Evolutionary conservation across 139 green algal species (phyloP), one percentile per base, ranked within the genome.

Genomic region (Prasinococcaceae sp.): DNA sequence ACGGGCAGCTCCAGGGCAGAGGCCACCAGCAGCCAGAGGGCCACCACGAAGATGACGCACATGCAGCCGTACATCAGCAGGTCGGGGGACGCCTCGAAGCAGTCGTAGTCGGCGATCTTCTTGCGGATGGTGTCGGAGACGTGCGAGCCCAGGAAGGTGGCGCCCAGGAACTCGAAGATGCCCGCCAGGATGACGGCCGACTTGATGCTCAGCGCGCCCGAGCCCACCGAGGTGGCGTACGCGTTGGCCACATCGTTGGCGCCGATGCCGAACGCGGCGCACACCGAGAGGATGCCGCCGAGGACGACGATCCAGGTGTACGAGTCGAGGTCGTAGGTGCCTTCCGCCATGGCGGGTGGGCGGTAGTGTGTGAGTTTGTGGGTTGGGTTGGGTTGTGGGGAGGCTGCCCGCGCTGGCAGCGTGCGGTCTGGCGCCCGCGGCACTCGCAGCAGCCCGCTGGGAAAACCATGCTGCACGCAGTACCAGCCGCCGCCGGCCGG

Each of bases 1-100:
- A 84, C 77, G 3, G 82, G 66, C 25, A 79, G 55, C 37, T 68
- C 60, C 6, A 79, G 32, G 57, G 77, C 66, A 26, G 74, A 61
- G 35, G 68, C 65, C 28, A 75, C 1, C 1, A 53, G 24, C 20
- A 58, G 24, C 39, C 27, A 50, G 30, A 68, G 30, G 14, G 42
- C 39, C 9, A 16, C 25, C 12, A 50, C 42, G 49, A 57, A 53
- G 16, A 50, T 24, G 23, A 68, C 44, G 41, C 50, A 60, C 12
- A 59, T 38, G 9, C 46, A 30, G 30, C 50, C 33, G 8, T 26
- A 26, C 41, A 48, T 48, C 41, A 48, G 41, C 41, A 48, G 41
- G 10, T 48, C 41, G 10, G 41, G 10, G 10, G 12, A 9, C 10
- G 12, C 9, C 33, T 40, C 12, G 12, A 12, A 40, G 10, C 9